Evolutionary conservation across 192 early-diverging fungal species (phyloP).

Genomic region (Backusella circina): DNA sequence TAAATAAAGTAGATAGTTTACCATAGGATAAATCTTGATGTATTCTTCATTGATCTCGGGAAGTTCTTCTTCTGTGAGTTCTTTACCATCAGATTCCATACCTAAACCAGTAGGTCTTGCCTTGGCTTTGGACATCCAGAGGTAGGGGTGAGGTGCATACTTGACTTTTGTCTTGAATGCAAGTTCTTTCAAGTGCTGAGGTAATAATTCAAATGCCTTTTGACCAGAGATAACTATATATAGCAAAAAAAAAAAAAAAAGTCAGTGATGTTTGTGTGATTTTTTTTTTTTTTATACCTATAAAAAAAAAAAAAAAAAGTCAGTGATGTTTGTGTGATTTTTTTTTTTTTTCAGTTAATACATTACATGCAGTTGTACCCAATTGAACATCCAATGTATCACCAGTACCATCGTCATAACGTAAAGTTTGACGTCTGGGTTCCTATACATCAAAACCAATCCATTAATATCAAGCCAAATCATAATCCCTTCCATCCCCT

Average conservation of each 20-base stretch:
- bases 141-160: slow-evolving; percentile 34
- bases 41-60: slow-evolving; percentile 24
- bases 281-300: neutral
- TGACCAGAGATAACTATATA: slow-evolving; percentile 32
- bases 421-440: slow-evolving; percentile 18
- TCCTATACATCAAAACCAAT: slow-evolving; percentile 3
- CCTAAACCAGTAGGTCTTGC: slow-evolving; percentile 28
- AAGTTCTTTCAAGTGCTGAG: slow-evolving; percentile 30
- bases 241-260: too few species aligned
- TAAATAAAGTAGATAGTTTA: neutral
- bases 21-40: slow-evolving; percentile 36
- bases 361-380: slow-evolving; percentile 36
- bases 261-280: neutral
- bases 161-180: slow-evolving; percentile 32
- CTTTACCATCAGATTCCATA: slow-evolving; percentile 31
- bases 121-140: slow-evolving; percentile 34
- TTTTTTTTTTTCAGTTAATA: neutral
- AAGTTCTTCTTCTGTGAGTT: slow-evolving; percentile 19
- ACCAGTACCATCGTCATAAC: slow-evolving; percentile 27
- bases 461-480: neutral
- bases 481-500: too few species aligned
- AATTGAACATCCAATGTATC: slow-evolving; percentile 31
- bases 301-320: neutral
- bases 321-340: neutral
- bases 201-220: slow-evolving; percentile 31